Conservation (phyloP, 2,329 filamentous ascomycete genomes). For the Fusarium anguioides region DNA sequence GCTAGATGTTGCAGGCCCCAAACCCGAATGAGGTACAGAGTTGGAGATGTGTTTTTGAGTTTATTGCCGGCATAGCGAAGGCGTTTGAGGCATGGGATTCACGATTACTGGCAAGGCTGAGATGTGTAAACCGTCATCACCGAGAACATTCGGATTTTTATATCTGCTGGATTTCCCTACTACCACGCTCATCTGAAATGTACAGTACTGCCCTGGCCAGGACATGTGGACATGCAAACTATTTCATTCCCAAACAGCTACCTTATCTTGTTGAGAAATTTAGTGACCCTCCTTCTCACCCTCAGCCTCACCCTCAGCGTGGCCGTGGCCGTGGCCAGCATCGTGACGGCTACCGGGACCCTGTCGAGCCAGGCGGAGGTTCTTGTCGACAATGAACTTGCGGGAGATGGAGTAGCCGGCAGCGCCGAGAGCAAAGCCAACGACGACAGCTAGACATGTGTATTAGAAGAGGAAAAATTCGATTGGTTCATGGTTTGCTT, state of each 20-base stretch:
- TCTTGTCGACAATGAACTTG: constrained; percentile 92
- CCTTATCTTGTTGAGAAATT: constrained; percentile 22
- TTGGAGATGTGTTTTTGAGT: constrained; percentile 33
- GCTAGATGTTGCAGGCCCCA: constrained; percentile 92
- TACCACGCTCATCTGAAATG: constrained; percentile 42
- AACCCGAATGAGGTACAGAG: constrained; percentile 66
- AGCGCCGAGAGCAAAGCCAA: constrained; percentile 83
- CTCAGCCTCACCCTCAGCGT: constrained; percentile 28
- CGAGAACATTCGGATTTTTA: constrained; percentile 41
- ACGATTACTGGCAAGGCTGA: constrained; percentile 36
- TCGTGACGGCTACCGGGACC: constrained; percentile 57
- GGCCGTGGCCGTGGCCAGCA: constrained; percentile 52
- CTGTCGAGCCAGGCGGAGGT: constrained; percentile 85
- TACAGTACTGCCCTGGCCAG: constrained; percentile 38
- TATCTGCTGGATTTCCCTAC: constrained; percentile 41
- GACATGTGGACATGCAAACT: constrained; percentile 36
- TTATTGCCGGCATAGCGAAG: constrained; percentile 57
- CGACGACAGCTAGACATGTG: constrained; percentile 75
- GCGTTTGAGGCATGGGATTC: constrained; percentile 53
- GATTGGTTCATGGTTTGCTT: constrained; percentile 38
- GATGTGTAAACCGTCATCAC: constrained; percentile 45
- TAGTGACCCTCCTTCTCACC: constrained; percentile 49
- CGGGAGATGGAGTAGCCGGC: constrained; percentile 83
- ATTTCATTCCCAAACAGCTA: constrained; percentile 27
- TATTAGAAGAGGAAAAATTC: constrained; percentile 42